Evolutionary conservation across 2,329 filamentous ascomycete species (phyloP).

Genomic region (Colletotrichum sp.): DNA sequence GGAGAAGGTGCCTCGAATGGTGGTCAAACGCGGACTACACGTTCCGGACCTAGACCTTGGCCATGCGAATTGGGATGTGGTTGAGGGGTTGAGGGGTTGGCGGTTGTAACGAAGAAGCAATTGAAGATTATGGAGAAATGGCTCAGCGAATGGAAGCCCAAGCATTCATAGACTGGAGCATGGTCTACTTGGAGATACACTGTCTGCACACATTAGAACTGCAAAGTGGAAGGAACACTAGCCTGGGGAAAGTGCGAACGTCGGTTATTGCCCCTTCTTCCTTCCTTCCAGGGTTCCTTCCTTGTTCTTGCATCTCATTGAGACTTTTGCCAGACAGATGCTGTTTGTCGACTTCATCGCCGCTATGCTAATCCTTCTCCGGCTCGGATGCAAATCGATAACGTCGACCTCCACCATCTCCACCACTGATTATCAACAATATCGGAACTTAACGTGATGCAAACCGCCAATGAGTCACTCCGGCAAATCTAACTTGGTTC

Average conservation of each 20-base stretch:
- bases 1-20: not conserved
- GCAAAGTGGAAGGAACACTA: not conserved
- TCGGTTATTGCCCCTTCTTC: not conserved
- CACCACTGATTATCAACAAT: not conserved
- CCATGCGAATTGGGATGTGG: not conserved
- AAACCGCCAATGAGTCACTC: not conserved
- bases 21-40: slow-evolving; percentile 3
- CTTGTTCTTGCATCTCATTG: not conserved
- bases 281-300: not conserved
- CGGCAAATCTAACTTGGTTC: not conserved
- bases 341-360: not conserved
- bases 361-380: not conserved
- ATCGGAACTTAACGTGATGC: not conserved
- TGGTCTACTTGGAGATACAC: not conserved
- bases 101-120: not conserved
- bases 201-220: not conserved
- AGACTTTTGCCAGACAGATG: not conserved
- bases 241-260: not conserved
- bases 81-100: not conserved
- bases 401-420: not conserved
- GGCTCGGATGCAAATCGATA: not conserved
- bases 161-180: not conserved
- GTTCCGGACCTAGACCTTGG: slow-evolving; percentile 6
- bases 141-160: slow-evolving; percentile 15
- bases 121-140: slow-evolving; percentile 15